Conservation (phyloP, 1,284 basidiomycete genomes). For the Microbotryum lychnidis-dioicae region DNA sequence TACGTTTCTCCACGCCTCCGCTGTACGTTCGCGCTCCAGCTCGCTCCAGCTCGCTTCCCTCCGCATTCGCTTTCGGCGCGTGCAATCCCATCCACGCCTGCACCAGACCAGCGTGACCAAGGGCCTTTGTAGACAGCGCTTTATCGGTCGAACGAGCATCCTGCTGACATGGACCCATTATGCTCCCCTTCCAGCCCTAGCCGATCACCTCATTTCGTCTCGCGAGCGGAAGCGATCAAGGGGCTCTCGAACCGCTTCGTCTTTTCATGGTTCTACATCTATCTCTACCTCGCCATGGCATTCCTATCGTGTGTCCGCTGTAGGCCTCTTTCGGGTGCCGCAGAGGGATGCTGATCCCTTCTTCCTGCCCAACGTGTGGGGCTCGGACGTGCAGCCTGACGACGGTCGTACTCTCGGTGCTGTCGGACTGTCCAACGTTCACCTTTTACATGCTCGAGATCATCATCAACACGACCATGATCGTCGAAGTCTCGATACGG, state of each 20-base stretch:
- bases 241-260: conserved; percentile 78
- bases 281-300: conserved; percentile 83
- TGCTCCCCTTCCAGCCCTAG: background rate
- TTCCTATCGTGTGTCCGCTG: conserved; percentile 51
- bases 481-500: conserved; percentile 75
- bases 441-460: conserved; percentile 85
- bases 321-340: background rate
- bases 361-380: background rate
- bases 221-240: conserved; percentile 63
- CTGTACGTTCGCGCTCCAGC: background rate
- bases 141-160: no score
- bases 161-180: no score
- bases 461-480: conserved; percentile 85
- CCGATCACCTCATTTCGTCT: conserved; percentile 41
- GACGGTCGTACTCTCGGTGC: conserved; percentile 76
- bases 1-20: background rate
- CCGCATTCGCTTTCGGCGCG: no score
- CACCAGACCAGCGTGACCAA: background rate
- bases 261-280: conserved; percentile 51
- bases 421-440: conserved; percentile 43
- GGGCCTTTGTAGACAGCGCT: no score
- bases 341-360: background rate
- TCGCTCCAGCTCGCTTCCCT: no score
- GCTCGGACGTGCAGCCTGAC: conserved; percentile 46
- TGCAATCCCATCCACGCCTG: background rate